Evolutionary conservation across 2,329 filamentous ascomycete species (phyloP).

Genomic region (Neonectria coccinea): DNA sequence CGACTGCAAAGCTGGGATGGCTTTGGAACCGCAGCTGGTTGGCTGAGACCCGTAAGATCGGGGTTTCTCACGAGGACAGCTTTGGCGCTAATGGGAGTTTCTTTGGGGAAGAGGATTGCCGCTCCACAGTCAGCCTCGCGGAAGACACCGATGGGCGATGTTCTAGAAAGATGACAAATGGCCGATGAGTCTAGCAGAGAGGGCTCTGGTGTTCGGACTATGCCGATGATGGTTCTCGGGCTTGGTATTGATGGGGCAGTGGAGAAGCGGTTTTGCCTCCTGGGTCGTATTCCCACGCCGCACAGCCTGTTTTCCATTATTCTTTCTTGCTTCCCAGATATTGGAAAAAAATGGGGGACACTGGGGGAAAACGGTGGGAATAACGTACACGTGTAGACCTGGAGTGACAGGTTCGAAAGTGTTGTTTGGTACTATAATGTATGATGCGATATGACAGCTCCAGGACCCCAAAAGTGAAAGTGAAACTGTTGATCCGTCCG

Average conservation of each 20-base stretch:
- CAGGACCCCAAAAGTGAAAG: slow-evolving; percentile 20
- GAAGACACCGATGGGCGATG: slow-evolving; percentile 19
- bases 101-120: not conserved
- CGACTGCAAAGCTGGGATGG: not conserved
- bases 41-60: not conserved
- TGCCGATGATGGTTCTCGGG: slow-evolving; percentile 14
- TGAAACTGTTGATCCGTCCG: slow-evolving; percentile 40
- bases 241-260: not conserved
- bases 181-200: not conserved
- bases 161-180: slow-evolving; percentile 46
- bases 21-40: not conserved
- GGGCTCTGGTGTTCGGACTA: slow-evolving; percentile 12
- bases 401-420: not conserved
- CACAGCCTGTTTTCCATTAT: slow-evolving; percentile 7
- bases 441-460: slow-evolving; percentile 24
- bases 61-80: slow-evolving; percentile 26
- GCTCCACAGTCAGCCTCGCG: slow-evolving; percentile 28
- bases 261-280: slow-evolving; percentile 7
- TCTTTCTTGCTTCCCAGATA: not conserved
- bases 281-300: not conserved
- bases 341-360: not conserved
- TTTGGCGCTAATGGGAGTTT: slow-evolving; percentile 25
- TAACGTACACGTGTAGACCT: not conserved
- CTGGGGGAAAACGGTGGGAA: too few relatives aligned
- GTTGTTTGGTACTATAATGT: slow-evolving; percentile 1